Conservation (phyloP, 139 green algal species). For the Chlorella ohadii region DNA sequence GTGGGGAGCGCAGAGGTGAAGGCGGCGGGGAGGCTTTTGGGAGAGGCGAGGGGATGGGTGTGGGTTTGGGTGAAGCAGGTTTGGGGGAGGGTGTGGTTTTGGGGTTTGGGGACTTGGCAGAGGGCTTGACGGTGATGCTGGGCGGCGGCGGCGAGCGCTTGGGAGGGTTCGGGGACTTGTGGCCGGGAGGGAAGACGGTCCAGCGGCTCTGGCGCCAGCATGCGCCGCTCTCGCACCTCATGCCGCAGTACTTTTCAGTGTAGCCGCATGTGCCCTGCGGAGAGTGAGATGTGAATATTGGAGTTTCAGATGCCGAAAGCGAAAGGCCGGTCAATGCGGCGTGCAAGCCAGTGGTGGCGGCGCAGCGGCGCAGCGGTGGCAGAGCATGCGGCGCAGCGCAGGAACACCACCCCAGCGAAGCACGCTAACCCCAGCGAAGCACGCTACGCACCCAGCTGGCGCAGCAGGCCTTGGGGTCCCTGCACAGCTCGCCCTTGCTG, state of each 20-base stretch:
- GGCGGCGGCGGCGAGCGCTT: neutral
- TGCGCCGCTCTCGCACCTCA: neutral
- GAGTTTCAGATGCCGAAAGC: no score
- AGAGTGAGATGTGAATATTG: neutral
- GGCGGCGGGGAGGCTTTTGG: neutral
- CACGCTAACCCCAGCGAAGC: no score
- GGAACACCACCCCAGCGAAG: no score
- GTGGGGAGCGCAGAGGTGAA: neutral
- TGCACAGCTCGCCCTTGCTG: conserved; percentile 26
- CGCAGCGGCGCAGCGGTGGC: neutral
- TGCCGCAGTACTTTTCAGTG: conserved; percentile 11
- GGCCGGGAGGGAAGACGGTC: neutral
- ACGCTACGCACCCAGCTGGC: conserved; percentile 24
- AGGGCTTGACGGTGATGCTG: neutral
- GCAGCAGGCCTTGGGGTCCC: conserved; percentile 9
- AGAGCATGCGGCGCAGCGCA: no score
- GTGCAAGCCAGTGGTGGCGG: neutral
- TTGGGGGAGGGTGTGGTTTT: neutral
- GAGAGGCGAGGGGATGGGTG: neutral
- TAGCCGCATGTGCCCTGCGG: conserved; percentile 16
- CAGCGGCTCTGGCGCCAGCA: conserved; percentile 7
- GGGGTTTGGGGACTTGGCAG: neutral
- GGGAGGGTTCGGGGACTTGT: neutral
- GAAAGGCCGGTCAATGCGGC: no score
- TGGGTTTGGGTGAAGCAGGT: neutral